These are phyloP conservation scores for Candida krabiensis DNA, from an alignment of 805 yeast genomes.

Conservation along the genomic window DNA sequence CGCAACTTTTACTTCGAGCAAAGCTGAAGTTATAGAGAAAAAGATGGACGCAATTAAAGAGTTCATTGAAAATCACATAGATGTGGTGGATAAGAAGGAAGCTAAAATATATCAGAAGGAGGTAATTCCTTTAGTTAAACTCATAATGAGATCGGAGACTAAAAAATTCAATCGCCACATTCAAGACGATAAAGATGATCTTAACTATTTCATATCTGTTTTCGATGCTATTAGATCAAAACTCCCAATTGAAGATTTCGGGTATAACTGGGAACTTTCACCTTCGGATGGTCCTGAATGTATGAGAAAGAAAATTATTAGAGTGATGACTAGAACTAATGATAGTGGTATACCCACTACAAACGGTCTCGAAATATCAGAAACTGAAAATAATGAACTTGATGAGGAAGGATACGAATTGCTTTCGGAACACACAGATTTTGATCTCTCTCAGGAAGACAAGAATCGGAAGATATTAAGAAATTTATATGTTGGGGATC, in stretches of 20 bases:
- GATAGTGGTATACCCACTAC: constrained; percentile 35
- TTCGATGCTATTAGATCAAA: constrained; percentile 49
- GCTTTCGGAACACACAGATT: constrained; percentile 40
- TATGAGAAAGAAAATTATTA: constrained; percentile 60
- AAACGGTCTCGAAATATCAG: neutral
- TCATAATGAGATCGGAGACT: constrained; percentile 45
- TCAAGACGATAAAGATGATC: constrained; percentile 68
- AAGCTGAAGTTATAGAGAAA: constrained; percentile 1
- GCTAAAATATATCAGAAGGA: constrained; percentile 22
- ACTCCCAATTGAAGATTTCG: constrained; percentile 19
- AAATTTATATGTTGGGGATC: constrained; percentile 67
- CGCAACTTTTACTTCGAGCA: neutral
- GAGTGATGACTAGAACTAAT: constrained; percentile 31
- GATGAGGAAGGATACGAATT: constrained; percentile 34
- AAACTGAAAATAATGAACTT: constrained; percentile 3
- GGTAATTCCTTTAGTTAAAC: constrained; percentile 35
- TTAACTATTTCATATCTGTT: constrained; percentile 44
- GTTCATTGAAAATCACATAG: neutral
- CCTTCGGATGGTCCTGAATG: constrained; percentile 69
- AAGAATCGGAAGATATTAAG: constrained; percentile 73
- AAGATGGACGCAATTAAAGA: constrained; percentile 6
- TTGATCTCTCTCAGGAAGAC: constrained; percentile 50
- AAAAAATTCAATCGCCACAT: constrained; percentile 50
- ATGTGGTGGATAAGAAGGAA: constrained; percentile 1
- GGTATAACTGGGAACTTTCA: constrained; percentile 52